Base-by-base conservation (phyloP, 805 yeast species). In the Komagataella kurtzmanii region DNA sequence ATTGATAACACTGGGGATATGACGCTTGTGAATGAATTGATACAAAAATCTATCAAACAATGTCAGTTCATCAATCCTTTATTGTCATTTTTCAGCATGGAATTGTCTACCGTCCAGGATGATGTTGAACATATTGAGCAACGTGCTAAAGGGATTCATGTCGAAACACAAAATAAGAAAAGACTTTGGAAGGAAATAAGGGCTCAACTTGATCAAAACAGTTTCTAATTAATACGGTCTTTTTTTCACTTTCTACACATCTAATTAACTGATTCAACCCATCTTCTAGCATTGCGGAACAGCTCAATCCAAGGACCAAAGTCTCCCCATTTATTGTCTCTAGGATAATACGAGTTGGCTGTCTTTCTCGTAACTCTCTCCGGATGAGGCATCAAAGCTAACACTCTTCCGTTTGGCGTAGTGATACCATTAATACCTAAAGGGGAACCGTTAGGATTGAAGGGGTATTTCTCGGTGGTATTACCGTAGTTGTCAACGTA, bases 311-410 rank as follows among this genome's bases (percentile, higher is more conserved):
- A 93, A 50, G 99, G 99, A 51, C 96, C 96, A 63, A 83, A 81
- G 30, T 82, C 85, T 52, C 81, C 84, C 90, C 95, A 88, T 49
- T 75, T 75, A 50, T 76, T 80, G 49, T 72, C 73, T 19, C 57
- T 58, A 49, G 97, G 97, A 64, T 88, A 87, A 81, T 88, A 91
- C 3, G 97, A 88, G 71, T 91, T 91, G 52, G 95, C 74, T 67
- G 87, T 96, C 63, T 83, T 73, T 71, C 97, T 79, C 53, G 83
- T 76, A 50, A 87, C 93, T 72, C 99, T 87, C 71, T 93, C 99
- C 21, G 99, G 99, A 67, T 93, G 99, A 48, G 99, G 99, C 99
- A 93, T 93, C 89, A 93, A 80, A 3, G 97, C 97, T 60, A 93
- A 73, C 3, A 93, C 97, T 67, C 99, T 83, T 57, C 98, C 98